Percentiles rank a stretch among this genome's conserved stretches.
These are phyloP conservation scores for Pezizomycotina sp. DNA, from an alignment of 2,329 filamentous ascomycete genomes.

Conservation along the genomic window DNA sequence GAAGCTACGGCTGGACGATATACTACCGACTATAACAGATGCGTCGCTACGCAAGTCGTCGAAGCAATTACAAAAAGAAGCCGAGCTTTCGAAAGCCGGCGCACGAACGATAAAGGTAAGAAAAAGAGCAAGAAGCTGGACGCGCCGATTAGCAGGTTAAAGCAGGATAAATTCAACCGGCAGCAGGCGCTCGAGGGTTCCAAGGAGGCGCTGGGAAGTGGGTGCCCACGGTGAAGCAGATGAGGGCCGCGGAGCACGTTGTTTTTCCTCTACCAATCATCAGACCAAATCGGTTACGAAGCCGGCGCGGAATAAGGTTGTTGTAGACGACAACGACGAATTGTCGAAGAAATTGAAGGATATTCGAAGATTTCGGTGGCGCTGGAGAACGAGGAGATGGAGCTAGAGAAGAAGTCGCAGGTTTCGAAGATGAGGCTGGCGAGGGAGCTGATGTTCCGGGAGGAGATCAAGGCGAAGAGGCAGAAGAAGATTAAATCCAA, in stretches of 20 bases:
- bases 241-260: slow-evolving; percentile 78
- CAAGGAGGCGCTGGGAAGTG: slow-evolving; percentile 81
- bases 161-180: slow-evolving; percentile 73
- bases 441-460: slow-evolving; percentile 71
- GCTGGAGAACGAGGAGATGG: slow-evolving; percentile 61
- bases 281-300: slow-evolving; percentile 42
- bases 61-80: neutral
- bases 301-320: slow-evolving; percentile 46
- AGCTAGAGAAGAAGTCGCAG: slow-evolving; percentile 47
- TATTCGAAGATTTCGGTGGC: slow-evolving; percentile 74
- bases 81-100: neutral
- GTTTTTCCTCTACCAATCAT: slow-evolving; percentile 70
- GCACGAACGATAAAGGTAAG: slow-evolving; percentile 17
- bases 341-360: slow-evolving; percentile 69
- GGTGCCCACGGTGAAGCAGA: slow-evolving; percentile 89
- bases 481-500: slow-evolving; percentile 99
- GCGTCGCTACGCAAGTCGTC: slow-evolving; percentile 6
- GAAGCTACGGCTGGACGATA: neutral
- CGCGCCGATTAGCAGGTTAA: slow-evolving; percentile 65
- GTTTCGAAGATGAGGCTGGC: slow-evolving; percentile 61
- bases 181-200: slow-evolving; percentile 74
- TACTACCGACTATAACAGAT: neutral
- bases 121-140: slow-evolving; percentile 46
- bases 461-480: slow-evolving; percentile 73
- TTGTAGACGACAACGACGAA: slow-evolving; percentile 40